Evolutionary conservation across 495 filamentous ascomycete genomes (phyloP).

Genomic region (Xylaria grammica): DNA sequence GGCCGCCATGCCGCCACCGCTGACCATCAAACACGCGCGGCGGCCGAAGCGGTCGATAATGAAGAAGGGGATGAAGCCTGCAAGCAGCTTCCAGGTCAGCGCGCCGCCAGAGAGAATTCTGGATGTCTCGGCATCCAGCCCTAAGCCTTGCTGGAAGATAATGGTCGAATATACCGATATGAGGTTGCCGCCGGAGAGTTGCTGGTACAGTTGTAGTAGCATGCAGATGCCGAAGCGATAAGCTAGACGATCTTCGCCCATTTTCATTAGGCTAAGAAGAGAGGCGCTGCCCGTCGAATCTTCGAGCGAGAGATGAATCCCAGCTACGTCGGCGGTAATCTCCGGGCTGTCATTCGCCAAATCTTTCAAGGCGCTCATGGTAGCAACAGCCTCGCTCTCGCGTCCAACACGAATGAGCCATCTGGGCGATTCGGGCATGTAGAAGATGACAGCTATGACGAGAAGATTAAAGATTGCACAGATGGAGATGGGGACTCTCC

Average conservation of each 20-base stretch:
- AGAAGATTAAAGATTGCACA: conserved; percentile 29
- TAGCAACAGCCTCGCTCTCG: conserved; percentile 46
- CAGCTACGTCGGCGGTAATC: conserved; percentile 37
- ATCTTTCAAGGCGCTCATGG: conserved; percentile 40
- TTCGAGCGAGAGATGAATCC: conserved; percentile 45
- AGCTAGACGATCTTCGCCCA: conserved; percentile 32
- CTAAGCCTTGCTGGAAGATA: conserved; percentile 63
- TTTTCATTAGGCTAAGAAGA: conserved; percentile 28
- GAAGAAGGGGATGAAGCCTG: conserved; percentile 54
- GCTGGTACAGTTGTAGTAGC: conserved; percentile 50
- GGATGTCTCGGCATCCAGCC: conserved; percentile 45
- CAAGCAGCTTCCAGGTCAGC: conserved; percentile 59
- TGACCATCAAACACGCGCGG: conserved; percentile 55
- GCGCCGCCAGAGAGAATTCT: conserved; percentile 47
- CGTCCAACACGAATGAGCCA: conserved; percentile 56
- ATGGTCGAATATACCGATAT: conserved; percentile 66
- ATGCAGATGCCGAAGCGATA: conserved; percentile 41
- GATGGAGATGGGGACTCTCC: conserved; percentile 33
- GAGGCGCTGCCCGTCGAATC: conserved; percentile 25
- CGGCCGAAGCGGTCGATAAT: conserved; percentile 60
- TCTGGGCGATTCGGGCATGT: conserved; percentile 50
- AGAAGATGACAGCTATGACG: conserved; percentile 38
- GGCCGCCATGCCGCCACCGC: conserved; percentile 50
- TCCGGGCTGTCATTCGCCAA: conserved; percentile 30
- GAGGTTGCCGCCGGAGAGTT: conserved; percentile 63